Base-by-base conservation (phyloP, 306 rosid genomes). In the Crataegus laevigata region DNA sequence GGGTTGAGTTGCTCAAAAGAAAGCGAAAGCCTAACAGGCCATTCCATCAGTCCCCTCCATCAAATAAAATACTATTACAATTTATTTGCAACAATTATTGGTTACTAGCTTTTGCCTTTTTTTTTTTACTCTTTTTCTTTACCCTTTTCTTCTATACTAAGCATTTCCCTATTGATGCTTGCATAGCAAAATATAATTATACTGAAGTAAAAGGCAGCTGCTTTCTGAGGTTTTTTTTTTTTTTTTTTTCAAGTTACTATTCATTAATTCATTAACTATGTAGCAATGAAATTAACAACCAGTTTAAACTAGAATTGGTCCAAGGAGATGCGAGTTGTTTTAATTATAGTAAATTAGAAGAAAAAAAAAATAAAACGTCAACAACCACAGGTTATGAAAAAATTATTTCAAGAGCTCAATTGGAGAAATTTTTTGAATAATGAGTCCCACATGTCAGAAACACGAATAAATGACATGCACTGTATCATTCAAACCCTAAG, bases 71-170 rank as follows among this genome's bases (percentile, higher is more conserved):
- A 47, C 47, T 13, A 32, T 30, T 54, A 0, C 75, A 54, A 32
- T 71, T 34, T 32, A 63, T n/a, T 51, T 59, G 75, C 65, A 55
- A 32, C 75, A 55, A 71, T 55, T 71, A 55, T 71, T 52, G 64
- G 32, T 32, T 34, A 55, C 26, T 22, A 8, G 14, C 75, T 52
- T 32, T 52, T 19, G 63, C 50, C 21, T 3, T n/a, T 30, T 55
- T 26, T 26, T 3, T 19, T 28, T 29, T 1, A n/a, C 24, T 28
- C 51, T 34, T 65, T 34, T 19, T 3, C 69, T 34, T 65, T 65
- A 21, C 50, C 28, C 47, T 2, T 65, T 65, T 65, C 69, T 65
- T 65, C 19, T 18, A 9, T 65, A 2, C 47, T 21, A 65, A 19
- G 50, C 21, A 65, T 34, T 19, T 55, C 61, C 11, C 19, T 25